Conservation (phyloP, 192 early-diverging fungal species). For the Coemansia sp. region DNA sequence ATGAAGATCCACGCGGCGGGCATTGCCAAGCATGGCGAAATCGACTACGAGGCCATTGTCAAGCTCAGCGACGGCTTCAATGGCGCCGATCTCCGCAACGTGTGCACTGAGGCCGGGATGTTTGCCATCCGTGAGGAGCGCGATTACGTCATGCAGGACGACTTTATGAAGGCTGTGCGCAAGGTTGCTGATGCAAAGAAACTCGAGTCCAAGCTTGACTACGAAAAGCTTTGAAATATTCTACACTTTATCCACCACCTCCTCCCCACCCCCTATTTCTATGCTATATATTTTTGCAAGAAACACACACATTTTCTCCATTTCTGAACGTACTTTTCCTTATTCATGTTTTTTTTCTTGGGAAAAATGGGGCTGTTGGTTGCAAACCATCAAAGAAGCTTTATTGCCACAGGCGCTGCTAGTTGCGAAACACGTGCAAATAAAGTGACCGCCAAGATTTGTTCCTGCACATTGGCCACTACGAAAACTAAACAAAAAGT, state of each 20-base stretch:
- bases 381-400: too few species aligned
- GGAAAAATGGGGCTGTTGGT: too few species aligned
- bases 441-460: too few species aligned
- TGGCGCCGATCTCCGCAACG: constrained; percentile 97
- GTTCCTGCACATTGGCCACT: too few species aligned
- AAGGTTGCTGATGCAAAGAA: constrained; percentile 99
- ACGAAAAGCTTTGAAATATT: constrained; percentile 70
- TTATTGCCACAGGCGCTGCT: too few species aligned
- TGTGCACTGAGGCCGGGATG: constrained; percentile 99
- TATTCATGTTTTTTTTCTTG: too few species aligned
- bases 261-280: neutral
- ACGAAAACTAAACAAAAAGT: too few species aligned
- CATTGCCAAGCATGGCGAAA: constrained; percentile 96
- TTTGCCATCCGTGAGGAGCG: constrained; percentile 99
- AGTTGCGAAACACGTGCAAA: too few species aligned
- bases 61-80: constrained; percentile 99
- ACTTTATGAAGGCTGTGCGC: constrained; percentile 99
- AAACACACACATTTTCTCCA: too few species aligned
- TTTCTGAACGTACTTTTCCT: neutral
- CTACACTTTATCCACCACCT: neutral
- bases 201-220: constrained; percentile 85
- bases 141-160: constrained; percentile 97
- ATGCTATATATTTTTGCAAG: neutral
- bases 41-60: constrained; percentile 97
- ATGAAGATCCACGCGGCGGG: constrained; percentile 93